phyloP scores from a whole-genome alignment of 306 rosid species.

The Sechiopsis laciniata region DNA sequence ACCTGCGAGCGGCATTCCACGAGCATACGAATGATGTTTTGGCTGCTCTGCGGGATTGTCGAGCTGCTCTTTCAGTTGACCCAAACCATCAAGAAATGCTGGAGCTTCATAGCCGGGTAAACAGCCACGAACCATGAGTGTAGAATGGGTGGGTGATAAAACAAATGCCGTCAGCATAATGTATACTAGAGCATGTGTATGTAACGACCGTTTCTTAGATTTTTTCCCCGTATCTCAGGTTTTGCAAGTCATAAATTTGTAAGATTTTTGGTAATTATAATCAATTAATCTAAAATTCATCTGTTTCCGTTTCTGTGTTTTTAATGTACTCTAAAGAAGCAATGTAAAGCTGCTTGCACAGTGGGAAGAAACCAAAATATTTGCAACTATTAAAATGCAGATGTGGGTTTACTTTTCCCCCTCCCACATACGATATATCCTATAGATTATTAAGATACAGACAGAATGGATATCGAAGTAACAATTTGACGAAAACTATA shows the following conservation, averaged over 20 bases:
- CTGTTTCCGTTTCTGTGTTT: slow-evolving; percentile 3
- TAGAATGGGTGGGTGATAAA: slow-evolving; percentile 4
- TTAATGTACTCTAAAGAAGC: background rate
- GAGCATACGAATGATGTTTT: slow-evolving; percentile 72
- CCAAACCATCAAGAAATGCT: slow-evolving; percentile 91
- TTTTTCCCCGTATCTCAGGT: slow-evolving; percentile 10
- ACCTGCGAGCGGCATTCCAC: slow-evolving; percentile 83
- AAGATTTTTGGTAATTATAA: slow-evolving; percentile 18
- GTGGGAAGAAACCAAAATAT: slow-evolving; percentile 8
- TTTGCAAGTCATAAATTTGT: slow-evolving; percentile 20
- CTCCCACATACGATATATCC: background rate
- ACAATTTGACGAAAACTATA: background rate
- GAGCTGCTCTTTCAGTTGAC: slow-evolving; percentile 89
- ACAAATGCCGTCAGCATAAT: slow-evolving; percentile 4
- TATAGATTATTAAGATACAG: background rate
- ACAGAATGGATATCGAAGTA: background rate
- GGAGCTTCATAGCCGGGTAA: slow-evolving; percentile 82
- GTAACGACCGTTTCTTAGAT: slow-evolving; percentile 21
- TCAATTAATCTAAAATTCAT: slow-evolving; percentile 20
- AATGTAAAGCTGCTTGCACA: background rate
- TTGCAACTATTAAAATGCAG: background rate
- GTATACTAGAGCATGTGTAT: slow-evolving; percentile 24
- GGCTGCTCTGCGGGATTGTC: slow-evolving; percentile 78
- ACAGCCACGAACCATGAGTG: slow-evolving; percentile 75
- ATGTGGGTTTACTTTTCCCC: background rate